Percentiles rank a stretch among this genome's conserved stretches.
Evolutionary conservation across 2,329 filamentous ascomycete species (phyloP).

Genomic region (Alternaria novae-zelandiae): DNA sequence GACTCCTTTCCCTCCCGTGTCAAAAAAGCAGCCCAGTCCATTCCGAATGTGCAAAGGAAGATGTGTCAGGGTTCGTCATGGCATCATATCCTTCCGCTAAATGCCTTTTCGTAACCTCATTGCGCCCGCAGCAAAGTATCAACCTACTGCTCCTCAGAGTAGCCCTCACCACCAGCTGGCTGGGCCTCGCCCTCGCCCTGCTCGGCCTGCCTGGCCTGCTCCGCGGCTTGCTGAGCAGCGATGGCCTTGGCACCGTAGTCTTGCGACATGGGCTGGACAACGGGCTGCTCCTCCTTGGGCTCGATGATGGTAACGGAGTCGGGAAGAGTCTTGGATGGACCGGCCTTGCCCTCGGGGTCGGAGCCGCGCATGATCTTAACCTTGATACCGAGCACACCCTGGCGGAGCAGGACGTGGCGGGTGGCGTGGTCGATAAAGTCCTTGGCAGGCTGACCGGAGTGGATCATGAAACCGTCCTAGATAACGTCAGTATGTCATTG

Average conservation of each 20-base stretch:
- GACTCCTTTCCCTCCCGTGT: constrained; percentile 37
- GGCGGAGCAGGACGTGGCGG: constrained; percentile 98
- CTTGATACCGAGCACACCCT: constrained; percentile 99
- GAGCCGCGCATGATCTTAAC: constrained; percentile 99
- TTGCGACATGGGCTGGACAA: constrained; percentile 94
- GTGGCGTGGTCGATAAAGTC: constrained; percentile 99
- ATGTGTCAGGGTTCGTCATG: constrained; percentile 32
- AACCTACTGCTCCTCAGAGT: constrained; percentile 43
- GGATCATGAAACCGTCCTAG: constrained; percentile 99
- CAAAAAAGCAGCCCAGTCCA: constrained; percentile 38
- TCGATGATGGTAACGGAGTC: constrained; percentile 99
- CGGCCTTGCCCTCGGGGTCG: constrained; percentile 98
- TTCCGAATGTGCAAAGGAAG: constrained; percentile 43
- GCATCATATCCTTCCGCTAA: constrained; percentile 35
- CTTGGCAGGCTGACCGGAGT: constrained; percentile 99
- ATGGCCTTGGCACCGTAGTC: constrained; percentile 96
- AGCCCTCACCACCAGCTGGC: constrained; percentile 39
- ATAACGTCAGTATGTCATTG: constrained; percentile 22
- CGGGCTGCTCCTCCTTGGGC: constrained; percentile 98
- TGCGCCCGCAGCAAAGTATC: constrained; percentile 31
- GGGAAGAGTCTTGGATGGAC: constrained; percentile 94
- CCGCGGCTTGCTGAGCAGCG: constrained; percentile 71
- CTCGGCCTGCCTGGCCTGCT: constrained; percentile 64
- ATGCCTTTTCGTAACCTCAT: constrained; percentile 41
- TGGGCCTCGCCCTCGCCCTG: constrained; percentile 61